phyloP scores from a whole-genome alignment of 805 yeast genomes.

The Candida pseudoglaebosa region DNA sequence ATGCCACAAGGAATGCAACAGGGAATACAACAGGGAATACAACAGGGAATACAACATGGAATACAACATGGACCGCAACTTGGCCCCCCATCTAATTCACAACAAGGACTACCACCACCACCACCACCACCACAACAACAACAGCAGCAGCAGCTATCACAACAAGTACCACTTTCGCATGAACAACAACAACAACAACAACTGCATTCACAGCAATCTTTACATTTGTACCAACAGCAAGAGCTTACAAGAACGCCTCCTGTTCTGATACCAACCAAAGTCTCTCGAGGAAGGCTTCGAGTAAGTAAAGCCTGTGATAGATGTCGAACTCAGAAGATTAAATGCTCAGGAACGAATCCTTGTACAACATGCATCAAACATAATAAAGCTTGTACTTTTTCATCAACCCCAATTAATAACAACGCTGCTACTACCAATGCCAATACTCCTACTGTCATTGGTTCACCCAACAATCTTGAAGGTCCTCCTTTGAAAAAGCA shows the following conservation, averaged over 20 bases:
- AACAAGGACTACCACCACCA: background rate
- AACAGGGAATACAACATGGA: no score
- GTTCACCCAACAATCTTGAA: background rate
- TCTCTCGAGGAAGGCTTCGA: slow-evolving; percentile 24
- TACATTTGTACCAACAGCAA: no score
- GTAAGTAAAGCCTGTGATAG: slow-evolving; percentile 55
- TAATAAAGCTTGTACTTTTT: slow-evolving; percentile 30
- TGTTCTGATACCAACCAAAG: background rate
- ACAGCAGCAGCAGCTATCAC: slow-evolving; percentile 1
- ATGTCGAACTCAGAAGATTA: slow-evolving; percentile 53
- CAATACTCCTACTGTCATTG: background rate
- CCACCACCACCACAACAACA: background rate
- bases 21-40: no score
- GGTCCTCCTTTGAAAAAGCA: slow-evolving; percentile 10
- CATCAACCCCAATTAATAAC: slow-evolving; percentile 3
- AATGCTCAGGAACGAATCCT: slow-evolving; percentile 53
- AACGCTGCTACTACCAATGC: background rate
- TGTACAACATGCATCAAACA: slow-evolving; percentile 45
- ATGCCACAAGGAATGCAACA: no score
- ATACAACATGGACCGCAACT: background rate
- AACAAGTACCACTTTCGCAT: no score
- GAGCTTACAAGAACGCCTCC: no score
- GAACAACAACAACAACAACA: background rate
- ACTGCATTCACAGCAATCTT: background rate
- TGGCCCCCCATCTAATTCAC: background rate